Evolutionary conservation across 495 filamentous ascomycete species (phyloP).

Genomic region (Amorphotheca resinae): DNA sequence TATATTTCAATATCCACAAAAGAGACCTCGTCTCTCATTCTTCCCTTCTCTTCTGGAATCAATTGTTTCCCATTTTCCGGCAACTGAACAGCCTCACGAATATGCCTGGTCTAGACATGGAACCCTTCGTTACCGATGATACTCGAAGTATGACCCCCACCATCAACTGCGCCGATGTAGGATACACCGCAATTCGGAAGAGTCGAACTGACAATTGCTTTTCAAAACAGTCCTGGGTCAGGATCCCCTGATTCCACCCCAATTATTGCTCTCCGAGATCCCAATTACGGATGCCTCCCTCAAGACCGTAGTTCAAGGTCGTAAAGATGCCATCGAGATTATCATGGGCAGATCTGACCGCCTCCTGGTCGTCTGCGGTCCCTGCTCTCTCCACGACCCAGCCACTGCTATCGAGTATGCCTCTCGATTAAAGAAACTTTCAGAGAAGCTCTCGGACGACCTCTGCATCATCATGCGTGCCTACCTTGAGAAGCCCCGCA

Average conservation of each 20-base stretch:
- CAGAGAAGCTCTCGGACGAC: constrained; percentile 65
- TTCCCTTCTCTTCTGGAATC: not conserved
- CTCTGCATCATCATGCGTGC: constrained; percentile 93
- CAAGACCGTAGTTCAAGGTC: constrained; percentile 68
- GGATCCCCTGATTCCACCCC: constrained; percentile 84
- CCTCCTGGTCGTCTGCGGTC: constrained; percentile 86
- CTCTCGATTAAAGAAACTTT: constrained; percentile 56
- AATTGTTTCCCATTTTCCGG: not conserved
- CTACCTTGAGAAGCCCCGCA: constrained; percentile 97
- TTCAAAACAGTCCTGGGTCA: constrained; percentile 67
- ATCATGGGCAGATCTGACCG: constrained; percentile 72
- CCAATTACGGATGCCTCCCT: constrained; percentile 54
- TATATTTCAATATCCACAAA: not conserved
- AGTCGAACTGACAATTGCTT: constrained; percentile 4
- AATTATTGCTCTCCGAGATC: constrained; percentile 78
- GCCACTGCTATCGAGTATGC: constrained; percentile 80
- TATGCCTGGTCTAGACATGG: constrained; percentile 20
- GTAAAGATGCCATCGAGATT: constrained; percentile 68
- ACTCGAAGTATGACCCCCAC: constrained; percentile 21
- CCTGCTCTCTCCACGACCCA: constrained; percentile 96
- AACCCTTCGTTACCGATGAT: constrained; percentile 17
- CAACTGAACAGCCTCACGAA: no score
- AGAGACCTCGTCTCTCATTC: not conserved
- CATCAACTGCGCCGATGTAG: not conserved
- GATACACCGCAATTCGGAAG: not conserved